A percentile compares a stretch with the other conserved stretches of the same genome.
These are phyloP conservation scores for Lactarius trivialis DNA, from an alignment of 768 basidiomycete genomes.

Conservation along the genomic window DNA sequence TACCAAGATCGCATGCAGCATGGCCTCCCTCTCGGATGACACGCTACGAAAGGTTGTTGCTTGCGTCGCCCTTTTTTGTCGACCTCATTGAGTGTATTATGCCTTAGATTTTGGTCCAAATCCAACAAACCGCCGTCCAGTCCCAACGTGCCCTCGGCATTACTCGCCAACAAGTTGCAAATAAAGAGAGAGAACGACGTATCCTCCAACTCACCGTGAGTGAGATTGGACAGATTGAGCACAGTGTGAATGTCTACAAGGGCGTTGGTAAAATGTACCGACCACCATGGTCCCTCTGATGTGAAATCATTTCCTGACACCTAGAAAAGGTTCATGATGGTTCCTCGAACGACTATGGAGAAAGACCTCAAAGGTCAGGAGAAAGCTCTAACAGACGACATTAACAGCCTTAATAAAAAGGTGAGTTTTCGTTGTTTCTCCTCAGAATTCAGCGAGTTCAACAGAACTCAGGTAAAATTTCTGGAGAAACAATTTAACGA, in stretches of 20 bases:
- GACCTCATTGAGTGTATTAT: background rate
- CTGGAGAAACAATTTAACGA: constrained; percentile 92
- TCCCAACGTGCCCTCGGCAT: constrained; percentile 74
- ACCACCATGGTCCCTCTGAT: background rate
- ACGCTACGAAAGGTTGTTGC: constrained; percentile 65
- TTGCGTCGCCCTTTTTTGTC: background rate
- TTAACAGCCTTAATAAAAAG: constrained; percentile 79
- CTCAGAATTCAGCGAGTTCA: background rate
- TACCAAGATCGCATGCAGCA: constrained; percentile 6
- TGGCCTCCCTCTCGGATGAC: constrained; percentile 50
- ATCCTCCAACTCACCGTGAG: constrained; percentile 85
- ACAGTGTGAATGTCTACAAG: constrained; percentile 79
- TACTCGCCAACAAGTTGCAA: constrained; percentile 64
- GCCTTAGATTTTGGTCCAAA: constrained; percentile 80
- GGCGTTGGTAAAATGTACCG: constrained; percentile 91
- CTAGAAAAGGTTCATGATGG: constrained; percentile 75
- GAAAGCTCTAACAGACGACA: constrained; percentile 79
- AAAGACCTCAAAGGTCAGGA: constrained; percentile 67
- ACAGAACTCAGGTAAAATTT: constrained; percentile 61
- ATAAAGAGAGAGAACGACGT: constrained; percentile 84
- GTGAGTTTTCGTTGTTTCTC: constrained; percentile 34
- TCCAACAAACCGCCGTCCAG: constrained; percentile 83
- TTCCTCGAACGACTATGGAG: constrained; percentile 76
- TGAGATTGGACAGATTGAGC: constrained; percentile 66
- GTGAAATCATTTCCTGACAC: constrained; percentile 6